These are phyloP conservation scores for Tritrichomonas foetus DNA, from an alignment of 208 protist species.

Conservation along the genomic window DNA sequence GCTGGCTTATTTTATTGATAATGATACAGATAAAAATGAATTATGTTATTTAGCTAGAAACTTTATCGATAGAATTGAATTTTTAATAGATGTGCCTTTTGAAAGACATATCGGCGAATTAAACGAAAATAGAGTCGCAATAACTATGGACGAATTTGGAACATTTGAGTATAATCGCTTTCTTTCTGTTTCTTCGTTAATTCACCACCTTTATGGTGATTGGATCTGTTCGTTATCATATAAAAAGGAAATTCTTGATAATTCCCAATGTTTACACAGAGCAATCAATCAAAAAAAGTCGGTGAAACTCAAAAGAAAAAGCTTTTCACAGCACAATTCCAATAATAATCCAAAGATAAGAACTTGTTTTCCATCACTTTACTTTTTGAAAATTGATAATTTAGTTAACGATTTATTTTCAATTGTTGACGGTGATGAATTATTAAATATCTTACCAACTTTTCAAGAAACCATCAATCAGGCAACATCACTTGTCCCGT, in stretches of 20 bases:
- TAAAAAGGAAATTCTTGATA: neutral
- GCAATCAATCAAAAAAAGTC: neutral
- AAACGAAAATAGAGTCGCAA: neutral
- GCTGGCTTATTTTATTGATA: neutral
- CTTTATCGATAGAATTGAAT: neutral
- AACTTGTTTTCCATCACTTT: neutral
- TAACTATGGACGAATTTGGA: neutral
- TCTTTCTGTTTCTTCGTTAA: neutral
- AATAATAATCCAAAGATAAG: neutral
- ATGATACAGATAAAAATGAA: neutral
- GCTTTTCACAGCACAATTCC: neutral
- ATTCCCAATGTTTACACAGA: neutral
- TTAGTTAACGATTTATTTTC: no score
- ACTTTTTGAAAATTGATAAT: neutral
- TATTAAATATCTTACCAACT: neutral
- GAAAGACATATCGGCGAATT: neutral
- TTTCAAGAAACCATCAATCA: neutral
- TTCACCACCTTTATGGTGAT: neutral
- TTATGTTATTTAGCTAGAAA: neutral
- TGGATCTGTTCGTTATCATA: neutral
- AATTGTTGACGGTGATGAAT: neutral
- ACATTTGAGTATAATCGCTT: neutral
- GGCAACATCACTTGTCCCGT: neutral
- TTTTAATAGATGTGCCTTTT: neutral
- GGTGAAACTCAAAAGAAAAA: neutral